A percentile compares a stretch with the other conserved stretches of the same genome.
Conservation (phyloP, 495 filamentous ascomycete genomes). For the Xylaria scruposa region DNA sequence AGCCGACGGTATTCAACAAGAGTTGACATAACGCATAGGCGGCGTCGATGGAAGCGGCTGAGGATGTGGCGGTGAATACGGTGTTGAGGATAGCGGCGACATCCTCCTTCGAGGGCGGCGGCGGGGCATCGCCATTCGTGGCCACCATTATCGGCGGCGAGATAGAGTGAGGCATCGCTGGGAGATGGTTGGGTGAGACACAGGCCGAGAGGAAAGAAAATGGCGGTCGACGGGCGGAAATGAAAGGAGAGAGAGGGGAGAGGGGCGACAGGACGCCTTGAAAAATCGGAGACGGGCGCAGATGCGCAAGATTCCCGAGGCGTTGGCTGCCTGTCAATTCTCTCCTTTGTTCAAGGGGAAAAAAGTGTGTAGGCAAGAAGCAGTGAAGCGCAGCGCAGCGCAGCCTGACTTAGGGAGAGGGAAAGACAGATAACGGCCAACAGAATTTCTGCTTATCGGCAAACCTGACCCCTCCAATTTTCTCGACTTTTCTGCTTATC, state of each 20-base stretch:
- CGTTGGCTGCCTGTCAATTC: constrained; percentile 13
- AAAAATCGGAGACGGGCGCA: background rate
- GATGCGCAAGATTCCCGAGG: constrained; percentile 16
- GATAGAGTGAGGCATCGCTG: constrained; percentile 45
- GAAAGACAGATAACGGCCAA: constrained; percentile 4
- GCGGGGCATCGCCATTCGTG: constrained; percentile 45
- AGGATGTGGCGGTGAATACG: constrained; percentile 81
- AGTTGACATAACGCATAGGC: constrained; percentile 82
- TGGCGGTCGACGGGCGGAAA: background rate
- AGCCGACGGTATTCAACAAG: constrained; percentile 78
- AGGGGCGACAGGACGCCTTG: constrained; percentile 1
- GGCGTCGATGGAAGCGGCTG: constrained; percentile 85
- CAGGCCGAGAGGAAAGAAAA: background rate
- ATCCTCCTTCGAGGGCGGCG: constrained; percentile 73
- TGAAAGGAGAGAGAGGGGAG: background rate
- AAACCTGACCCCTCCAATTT: constrained; percentile 23
- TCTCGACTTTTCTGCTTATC: constrained; percentile 26
- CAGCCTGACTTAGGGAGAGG: background rate
- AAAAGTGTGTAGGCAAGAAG: constrained; percentile 14
- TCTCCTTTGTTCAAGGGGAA: constrained; percentile 15
- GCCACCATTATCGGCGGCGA: constrained; percentile 50
- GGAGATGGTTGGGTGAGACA: background rate
- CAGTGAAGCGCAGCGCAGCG: background rate
- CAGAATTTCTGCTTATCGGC: constrained; percentile 23
- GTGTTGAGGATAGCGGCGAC: constrained; percentile 73